phyloP scores from a whole-genome alignment of 495 filamentous ascomycete species.

The Tuber borchii region DNA sequence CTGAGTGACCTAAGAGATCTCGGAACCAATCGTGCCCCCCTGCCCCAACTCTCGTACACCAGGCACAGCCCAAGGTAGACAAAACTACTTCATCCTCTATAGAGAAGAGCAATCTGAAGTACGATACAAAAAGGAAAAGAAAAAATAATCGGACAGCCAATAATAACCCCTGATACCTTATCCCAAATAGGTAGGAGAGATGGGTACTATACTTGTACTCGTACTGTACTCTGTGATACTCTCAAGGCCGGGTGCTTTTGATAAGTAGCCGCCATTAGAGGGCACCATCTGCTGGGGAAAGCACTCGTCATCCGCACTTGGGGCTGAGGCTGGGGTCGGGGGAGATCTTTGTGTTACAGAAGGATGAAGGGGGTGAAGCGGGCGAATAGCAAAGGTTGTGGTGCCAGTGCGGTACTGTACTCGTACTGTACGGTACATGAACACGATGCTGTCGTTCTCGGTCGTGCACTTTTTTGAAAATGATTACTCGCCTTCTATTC shows the following conservation, averaged over 20 bases:
- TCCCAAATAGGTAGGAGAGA: neutral
- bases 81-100: neutral
- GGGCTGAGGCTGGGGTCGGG: neutral
- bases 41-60: neutral
- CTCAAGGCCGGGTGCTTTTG: neutral
- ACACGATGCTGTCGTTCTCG: neutral
- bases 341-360: neutral
- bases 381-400: neutral
- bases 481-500: neutral
- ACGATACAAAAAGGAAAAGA: neutral
- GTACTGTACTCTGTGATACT: neutral
- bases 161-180: neutral
- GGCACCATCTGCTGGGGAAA: neutral
- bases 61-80: neutral
- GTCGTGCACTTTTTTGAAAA: neutral
- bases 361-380: neutral
- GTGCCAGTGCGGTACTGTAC: too few relatives aligned
- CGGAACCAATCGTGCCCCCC: neutral
- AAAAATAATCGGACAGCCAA: neutral
- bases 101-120: neutral
- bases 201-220: too few relatives aligned
- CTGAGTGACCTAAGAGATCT: neutral
- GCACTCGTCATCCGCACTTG: neutral
- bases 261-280: neutral
- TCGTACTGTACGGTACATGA: neutral